Evolutionary conservation across 2,329 filamentous ascomycete species (phyloP).

Genomic region (Neoscytalidium dimidiatum): DNA sequence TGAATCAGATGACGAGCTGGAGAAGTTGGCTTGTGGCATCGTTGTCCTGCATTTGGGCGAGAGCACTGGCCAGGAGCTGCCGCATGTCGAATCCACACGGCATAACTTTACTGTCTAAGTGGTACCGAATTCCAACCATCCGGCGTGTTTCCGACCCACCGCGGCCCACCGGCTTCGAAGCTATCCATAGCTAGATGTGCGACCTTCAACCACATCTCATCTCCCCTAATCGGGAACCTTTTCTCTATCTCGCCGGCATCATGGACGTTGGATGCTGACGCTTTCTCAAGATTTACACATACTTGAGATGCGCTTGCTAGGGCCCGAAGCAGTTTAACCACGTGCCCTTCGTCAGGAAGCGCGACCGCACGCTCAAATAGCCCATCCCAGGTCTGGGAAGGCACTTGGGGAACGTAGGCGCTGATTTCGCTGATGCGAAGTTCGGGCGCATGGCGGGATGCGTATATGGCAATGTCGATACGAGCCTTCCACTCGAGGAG

Average conservation of each 20-base stretch:
- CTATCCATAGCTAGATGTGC: neutral
- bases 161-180: neutral
- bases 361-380: neutral
- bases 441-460: too few species aligned
- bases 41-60: slow-evolving; percentile 20
- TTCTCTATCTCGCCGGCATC: too few species aligned
- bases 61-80: neutral
- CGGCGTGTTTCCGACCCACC: neutral
- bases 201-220: neutral
- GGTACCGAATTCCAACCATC: neutral
- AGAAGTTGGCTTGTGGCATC: neutral
- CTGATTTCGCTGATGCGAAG: too few species aligned
- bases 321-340: neutral
- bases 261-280: neutral
- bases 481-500: too few species aligned
- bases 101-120: neutral
- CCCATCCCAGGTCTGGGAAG: neutral
- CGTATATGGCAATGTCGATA: too few species aligned
- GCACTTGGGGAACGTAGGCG: neutral
- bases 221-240: neutral
- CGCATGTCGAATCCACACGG: neutral
- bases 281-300: neutral
- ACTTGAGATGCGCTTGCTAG: neutral
- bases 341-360: neutral
- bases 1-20: neutral